Evolutionary conservation across 2,329 filamentous ascomycete species (phyloP), one percentile per base, ranked within the genome.

Genomic region (Apiospora pterosperma): DNA sequence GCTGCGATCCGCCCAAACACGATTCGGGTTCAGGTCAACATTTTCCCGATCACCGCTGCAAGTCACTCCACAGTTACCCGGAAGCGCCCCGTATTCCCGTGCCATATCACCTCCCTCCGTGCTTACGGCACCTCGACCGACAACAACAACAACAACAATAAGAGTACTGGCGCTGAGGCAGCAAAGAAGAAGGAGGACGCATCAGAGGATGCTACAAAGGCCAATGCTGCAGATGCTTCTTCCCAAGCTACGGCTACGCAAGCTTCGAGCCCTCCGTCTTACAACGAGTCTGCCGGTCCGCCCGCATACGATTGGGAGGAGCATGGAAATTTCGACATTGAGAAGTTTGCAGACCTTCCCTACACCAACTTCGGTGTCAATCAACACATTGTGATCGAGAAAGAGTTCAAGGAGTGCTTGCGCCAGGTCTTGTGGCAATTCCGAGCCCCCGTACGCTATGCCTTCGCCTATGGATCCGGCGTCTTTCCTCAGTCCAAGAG

Each of bases 391-490:
- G 85, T 93, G 66, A 96, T 98, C 74, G 96, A 98, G 75, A 89
- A 93, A 74, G 94, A 98, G 76, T 96, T 98, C 78, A 97, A 97
- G 74, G 92, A 97, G 77, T 90, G 90, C 14, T 79, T 99, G 72
- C 88, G 94, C 63, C 88, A 93, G 72, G 92, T 98, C 68, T 82
- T 97, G 25, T 96, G 93, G 87, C 88, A 96, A 73, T 98, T 99
- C 78, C 86, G 90, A 62, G 95, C 96, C 0, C 95, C 96, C 0
- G 97, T 99, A 69, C 89, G 94, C 64, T 98, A 98, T 81, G 95
- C 94, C 16, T 97, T 99, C 77, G 96, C 96, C 1, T 99, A 99
- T 75, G 96, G 96, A 25, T 98, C 95, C 6, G 96, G 96, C 4
- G 96, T 99, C 11, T 99, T 99, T 74, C 89, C 94, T 0, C 96